Evolutionary conservation across 768 basidiomycete species (phyloP), one percentile per base, ranked within the genome.

Genomic region (Lentinula boryana): DNA sequence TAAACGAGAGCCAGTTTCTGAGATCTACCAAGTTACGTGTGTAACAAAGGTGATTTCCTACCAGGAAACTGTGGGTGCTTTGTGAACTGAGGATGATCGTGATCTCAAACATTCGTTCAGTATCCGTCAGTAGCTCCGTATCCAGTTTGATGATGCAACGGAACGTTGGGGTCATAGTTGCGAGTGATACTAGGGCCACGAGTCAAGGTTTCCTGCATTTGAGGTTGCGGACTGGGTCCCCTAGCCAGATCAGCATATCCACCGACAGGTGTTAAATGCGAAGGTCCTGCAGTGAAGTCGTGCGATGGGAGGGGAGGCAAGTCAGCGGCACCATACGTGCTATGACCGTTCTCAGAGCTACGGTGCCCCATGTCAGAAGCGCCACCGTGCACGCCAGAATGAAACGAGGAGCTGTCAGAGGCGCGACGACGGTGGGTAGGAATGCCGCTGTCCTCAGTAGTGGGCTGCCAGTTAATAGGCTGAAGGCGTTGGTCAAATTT

Each of bases 181-280:
- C 79, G 77, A 63, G 67, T 74, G 62, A 78, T 57, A 69, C 80
- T 85, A 15, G 82, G 78, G 35, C 79, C 81, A 61, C 78, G 79
- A 35, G 65, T 64, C 36, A 81, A 71, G 16, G 62, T 60, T 68
- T 86, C 79, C 55, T 79, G 76, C 85, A 87, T 86, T 61, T 76
- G 80, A 16, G 89, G 90, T 63, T 82, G 81, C 16, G 87, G 84
- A 72, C 84, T 88, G 8, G 85, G 77, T 35, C 88, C 91, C 63
- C 91, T 88, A 60, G 89, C 81, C 51, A 92, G 80, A 69, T 93
- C 89, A 51, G 89, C 91, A 67, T 93, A 93, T 21, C 89, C 89
- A 60, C 88, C 90, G 60, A 89, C 84, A 27, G 88, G 84, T 13
- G 85, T 84, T 49, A 86, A 77, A 54, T 74, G 68, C 15, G 78